Base-by-base conservation (phyloP, 2,329 filamentous ascomycete genomes). In the Emmonsiellopsis sp. region DNA sequence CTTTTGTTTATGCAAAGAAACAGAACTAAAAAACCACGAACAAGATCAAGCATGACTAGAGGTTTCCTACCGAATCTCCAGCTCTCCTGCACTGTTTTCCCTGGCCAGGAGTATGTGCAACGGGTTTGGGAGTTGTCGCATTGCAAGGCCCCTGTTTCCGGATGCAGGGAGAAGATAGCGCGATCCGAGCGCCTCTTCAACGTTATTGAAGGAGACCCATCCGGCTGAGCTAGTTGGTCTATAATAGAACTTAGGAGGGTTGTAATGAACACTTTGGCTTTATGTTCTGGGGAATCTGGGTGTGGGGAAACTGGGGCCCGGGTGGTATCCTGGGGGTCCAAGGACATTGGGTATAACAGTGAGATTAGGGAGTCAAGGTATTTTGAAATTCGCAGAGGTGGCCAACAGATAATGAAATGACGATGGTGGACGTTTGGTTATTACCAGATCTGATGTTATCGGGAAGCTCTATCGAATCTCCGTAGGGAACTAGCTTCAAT, bases 21-120 rank as follows among this genome's bases (percentile, higher is more conserved):
- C 39, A 31, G 11, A n/a, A 34, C 10, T 9, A 36, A 17, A 11
- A 42, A 42, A 6, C 11, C 39, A 14, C 5, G 14, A 14, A 13
- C 39, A 42, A 14, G 11, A 13, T 3, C 11, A 40, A 49, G n/a
- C 13, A 42, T 44, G 21, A 42, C 21, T 47, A 17, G 8, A 51
- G 36, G 21, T 9, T 31, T 49, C 44, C 4, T 61, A 80, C 77
- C 72, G 58, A 80, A 80, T 60, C 76, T 76, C 79, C 80, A 82
- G 11, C 80, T 79, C 62, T 84, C 81, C 53, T 77, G 71, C 3
- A 68, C 68, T 49, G 70, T 77, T 54, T 68, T 77, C 11, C 80
- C 81, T 10, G 81, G 81, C 64, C 80, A 84, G 21, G 64, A 73
- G 53, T 74, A 74, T n/a, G 62, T 69, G n/a, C 58, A 60, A 27